Evolutionary conservation across 345 rosid genomes (phyloP), one percentile per base, ranked within the genome.

Genomic region (Geranium rotundifolium): DNA sequence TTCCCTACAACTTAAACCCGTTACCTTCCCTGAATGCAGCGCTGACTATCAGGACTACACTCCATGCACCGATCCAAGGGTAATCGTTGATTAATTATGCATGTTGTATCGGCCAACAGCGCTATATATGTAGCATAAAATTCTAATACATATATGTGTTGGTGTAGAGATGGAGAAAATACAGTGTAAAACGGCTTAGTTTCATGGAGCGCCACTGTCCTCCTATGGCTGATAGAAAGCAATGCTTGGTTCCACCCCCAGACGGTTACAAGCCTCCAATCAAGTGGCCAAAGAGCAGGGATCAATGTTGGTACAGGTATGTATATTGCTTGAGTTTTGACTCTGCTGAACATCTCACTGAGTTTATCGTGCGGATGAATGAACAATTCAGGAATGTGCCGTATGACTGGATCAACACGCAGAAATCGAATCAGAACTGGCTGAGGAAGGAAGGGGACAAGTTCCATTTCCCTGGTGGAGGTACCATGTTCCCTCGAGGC

Each of bases 61-160:
- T 64, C 97, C 99, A 0, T 93, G 99, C 84, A 93, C 99, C 0
- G 96, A 93, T 83, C 99, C 99, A 63, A 86, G 68, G 95, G 99
- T 90, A 80, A 56, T 1, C 18, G 14, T 31, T 29, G 31, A 34
- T 64, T 29, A 13, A 4, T 30, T 29, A n/a, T 23, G 14, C 14
- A 1, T 61, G 63, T 67, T 7, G 6, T 23, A 64, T 17, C 29
- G 56, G 3, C 34, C 18, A 23, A 30, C 5, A 17, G 39, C 16
- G 41, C 9, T 50, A 46, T 58, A 19, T 52, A 19, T 12, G 8
- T 34, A 34, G 41, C 41, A 34, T 34, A 34, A 34, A 34, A 34
- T 34, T 34, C 41, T 34, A 34, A 34, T 29, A n/a, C 55, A 49
- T 29, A 41, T 34, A 68, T 69, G 62, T 31, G n/a, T 23, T 34